Conservation (phyloP, 108 stramenopile genomes). For the Skeletonema potamos region DNA sequence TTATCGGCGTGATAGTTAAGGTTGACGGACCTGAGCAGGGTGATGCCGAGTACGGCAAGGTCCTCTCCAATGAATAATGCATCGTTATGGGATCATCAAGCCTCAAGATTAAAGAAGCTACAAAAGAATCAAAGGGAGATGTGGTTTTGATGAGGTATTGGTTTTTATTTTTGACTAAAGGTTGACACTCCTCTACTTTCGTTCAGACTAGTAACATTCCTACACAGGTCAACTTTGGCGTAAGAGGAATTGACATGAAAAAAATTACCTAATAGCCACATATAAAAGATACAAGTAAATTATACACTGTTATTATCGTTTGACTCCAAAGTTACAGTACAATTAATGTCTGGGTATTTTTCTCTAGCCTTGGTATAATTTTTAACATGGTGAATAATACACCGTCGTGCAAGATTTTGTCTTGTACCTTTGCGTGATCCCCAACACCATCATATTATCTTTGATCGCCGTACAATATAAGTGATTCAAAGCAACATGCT, state of each 20-base stretch:
- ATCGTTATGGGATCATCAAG: neutral
- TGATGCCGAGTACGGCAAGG: conserved; percentile 73
- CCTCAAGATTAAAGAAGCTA: neutral
- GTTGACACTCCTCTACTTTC: neutral
- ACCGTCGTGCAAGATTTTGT: conserved; percentile 97
- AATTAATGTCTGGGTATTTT: too few species aligned
- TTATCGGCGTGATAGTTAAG: conserved; percentile 90
- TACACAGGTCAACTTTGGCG: neutral
- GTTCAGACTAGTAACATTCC: too few species aligned
- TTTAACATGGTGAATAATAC: conserved; percentile 88
- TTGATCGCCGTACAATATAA: conserved; percentile 99
- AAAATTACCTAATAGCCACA: neutral
- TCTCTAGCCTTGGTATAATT: too few species aligned
- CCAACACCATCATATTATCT: conserved; percentile 99
- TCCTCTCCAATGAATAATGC: conserved; percentile 2
- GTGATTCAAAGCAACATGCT: conserved; percentile 98
- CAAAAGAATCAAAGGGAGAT: too few species aligned
- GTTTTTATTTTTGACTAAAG: neutral
- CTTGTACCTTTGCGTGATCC: conserved; percentile 96
- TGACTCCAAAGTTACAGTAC: neutral
- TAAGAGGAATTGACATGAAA: neutral
- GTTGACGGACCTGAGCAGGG: conserved; percentile 69
- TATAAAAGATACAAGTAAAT: neutral
- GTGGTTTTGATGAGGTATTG: too few species aligned
- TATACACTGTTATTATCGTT: neutral